Evolutionary conservation across 129 eudicot genomes (phyloP), one percentile per base, ranked within the genome.

Genomic region (Chrysanthemum seticuspe): DNA sequence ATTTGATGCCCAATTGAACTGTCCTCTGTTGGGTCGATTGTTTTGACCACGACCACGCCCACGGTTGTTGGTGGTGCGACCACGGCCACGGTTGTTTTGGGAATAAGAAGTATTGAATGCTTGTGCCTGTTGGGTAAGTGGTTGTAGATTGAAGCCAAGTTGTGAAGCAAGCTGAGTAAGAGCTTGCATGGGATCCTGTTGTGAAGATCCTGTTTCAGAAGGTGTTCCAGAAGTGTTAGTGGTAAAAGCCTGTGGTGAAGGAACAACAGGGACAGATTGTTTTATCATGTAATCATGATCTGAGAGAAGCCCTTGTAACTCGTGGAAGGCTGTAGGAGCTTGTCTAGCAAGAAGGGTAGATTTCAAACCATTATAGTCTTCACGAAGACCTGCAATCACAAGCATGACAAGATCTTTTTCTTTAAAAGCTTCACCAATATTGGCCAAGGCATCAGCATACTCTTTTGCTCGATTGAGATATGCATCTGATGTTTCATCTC

Each of bases 351-450:
- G 59, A n/a, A n/a, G 59, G 59, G 59, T 54, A 12, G 59, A 54
- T 54, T 54, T 54, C 18, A 54, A 5, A 54, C 59, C 59, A 54
- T 54, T 54, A n/a, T 54, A 54, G 5, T 54, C 59, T n/a, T 54
- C 59, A 12, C 59, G 59, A 54, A 54, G 59, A 54, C 21, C 4
- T 54, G 59, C 15, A 12, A 54, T 54, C 16, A 57, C 63, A 9
- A 58, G 34, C 63, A 58, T 58, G 11, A 58, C 63, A 9, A 18
- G 13, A 58, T 58, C 63, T 58, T 58, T 58, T 18, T 58, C 63
- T 58, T 58, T 58, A 9, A 58, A 5, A 16, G 63, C 13, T 58
- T 58, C 63, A 18, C 64, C 64, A 18, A 59, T 59, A 23, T 59
- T 21, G 0, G 40, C 64, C 0, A 59, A 7, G n/a, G 64, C 64